Base-by-base conservation (phyloP, 768 basidiomycete genomes). In the Lactarius psammicola region DNA sequence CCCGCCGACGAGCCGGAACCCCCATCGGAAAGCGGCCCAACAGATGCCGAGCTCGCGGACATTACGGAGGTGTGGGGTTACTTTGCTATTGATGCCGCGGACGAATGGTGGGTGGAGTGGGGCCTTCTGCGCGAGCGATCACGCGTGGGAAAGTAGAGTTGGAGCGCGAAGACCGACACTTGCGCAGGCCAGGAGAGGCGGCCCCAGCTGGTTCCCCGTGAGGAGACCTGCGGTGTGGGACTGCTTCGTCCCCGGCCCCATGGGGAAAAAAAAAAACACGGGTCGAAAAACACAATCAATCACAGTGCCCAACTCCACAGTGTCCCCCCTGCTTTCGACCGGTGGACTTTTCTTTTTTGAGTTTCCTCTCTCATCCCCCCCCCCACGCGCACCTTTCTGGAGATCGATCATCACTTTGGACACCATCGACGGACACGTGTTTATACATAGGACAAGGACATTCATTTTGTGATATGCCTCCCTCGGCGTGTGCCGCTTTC, bases 81-180 rank as follows among this genome's bases (percentile, higher is more conserved):
- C 49, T 67, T 44, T 15, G 67, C 67, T 28, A 44, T 68, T 9
- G 67, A 68, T 31, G 67, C 67, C 26, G 67, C 67, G 42, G 67
- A 68, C 13, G 67, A 67, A 60, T 68, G 67, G 67, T 68, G 67
- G 67, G 56, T 68, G 31, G 64, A 67, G 56, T 68, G 67, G 67
- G 67, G 67, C 23, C 18, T 68, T 26, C 56, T 68, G 23, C 67
- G 67, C 56, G 64, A 68, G 40, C 59, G 64, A 6, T 59, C 67
- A 20, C 40, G 44, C 18, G 23, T 46, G 33, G 28, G 33, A 36
- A 17, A 17, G 30, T 55, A 55, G 62, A 5, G n/a, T n/a, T n/a
- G n/a, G n/a, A n/a, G n/a, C n/a, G n/a, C n/a, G n/a, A n/a, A n/a
- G n/a, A n/a, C n/a, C n/a, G n/a, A n/a, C n/a, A n/a, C n/a, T n/a